Base-by-base conservation (phyloP, 805 yeast species). In the Hanseniaspora meyeri region DNA sequence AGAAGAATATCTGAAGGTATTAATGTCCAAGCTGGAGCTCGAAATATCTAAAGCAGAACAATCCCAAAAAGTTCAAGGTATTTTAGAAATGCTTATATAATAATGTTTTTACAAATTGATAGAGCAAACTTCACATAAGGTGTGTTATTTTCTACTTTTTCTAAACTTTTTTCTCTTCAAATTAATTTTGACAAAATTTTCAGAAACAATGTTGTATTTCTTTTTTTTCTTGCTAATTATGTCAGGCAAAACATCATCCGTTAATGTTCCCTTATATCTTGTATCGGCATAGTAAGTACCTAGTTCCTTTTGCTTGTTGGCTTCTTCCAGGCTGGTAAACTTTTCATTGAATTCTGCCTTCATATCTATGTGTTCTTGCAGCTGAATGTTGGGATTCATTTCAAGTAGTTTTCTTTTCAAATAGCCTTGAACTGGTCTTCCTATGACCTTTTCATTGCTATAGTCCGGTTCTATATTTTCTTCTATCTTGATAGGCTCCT, bases 21-120 rank as follows among this genome's bases (percentile, higher is more conserved):
- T 93, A 60, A 74, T 76, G 62, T 77, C 77, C 65, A 80, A 79
- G 63, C 75, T 91, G 31, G 78, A 77, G 57, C 66, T 71, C 37
- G 97, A 91, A 70, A 79, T 89, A 27, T 77, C 76, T 57, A 82
- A 85, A 65, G 86, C 96, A 46, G 80, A 80, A 66, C 96, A 90
- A 66, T 95, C 97, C 7, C 85, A 84, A 67, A 83, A 81, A 66
- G 81, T 93, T 46, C 88, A 85, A 64, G 98, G 98, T 55, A 93
- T 93, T 97, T 73, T 93, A 63, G 95, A 88, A 69, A 70, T 93
- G 62, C 74, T 91, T 63, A 83, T 89, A 59, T 55, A 55, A 24
- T 11, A 10, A 36, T 8, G 17, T 24, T 36, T 36, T 27, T 20
- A 45, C 29, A 45, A 20, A 17, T 12, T n/a, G 4, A 27, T 27